Evolutionary conservation across 371 early-diverging fungal genomes (phyloP), one percentile per base, ranked within the genome.

Genomic region (Coemansia sp.): DNA sequence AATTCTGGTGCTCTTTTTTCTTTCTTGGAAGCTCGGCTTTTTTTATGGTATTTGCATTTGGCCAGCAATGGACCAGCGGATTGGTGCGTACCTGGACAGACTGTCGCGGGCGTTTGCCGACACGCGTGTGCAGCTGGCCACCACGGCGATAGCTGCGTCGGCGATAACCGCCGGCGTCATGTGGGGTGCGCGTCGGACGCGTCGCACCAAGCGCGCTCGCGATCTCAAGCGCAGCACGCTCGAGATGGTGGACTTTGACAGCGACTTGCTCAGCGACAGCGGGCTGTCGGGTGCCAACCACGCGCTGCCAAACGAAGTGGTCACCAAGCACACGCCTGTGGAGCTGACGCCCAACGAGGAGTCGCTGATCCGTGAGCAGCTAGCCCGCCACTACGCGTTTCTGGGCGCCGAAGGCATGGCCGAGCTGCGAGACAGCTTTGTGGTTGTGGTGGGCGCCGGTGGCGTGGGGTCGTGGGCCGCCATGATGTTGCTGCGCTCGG

Each of bases 381-480:
- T 97, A 45, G 77, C 92, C 1, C 82, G 91, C 34, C 93, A 92
- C 68, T 86, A 86, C 48, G 88, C 86, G 2, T 97, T 97, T 67
- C 78, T 98, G 62, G 96, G 96, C 1, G 85, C 89, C 59, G 87
- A 90, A 10, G 90, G 92, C 4, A 70, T 88, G 48, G 65, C 78
- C 1, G 80, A 82, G 56, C 67, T 93, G 20, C 84, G 87, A 16
- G 75, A 84, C 8, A 82, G 91, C 5, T 93, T 92, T 79, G 94
- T 98, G 0, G 79, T 98, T 52, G 90, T 98, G n/a, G 95, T 98
- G 5, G 98, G 98, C 26, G 87, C 90, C 9, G 98, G 98, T 16
- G 98, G 98, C 4, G 97, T 98, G 4, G 98, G 93, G 11, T 90
- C 91, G 2, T 91, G 92, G 87, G 88, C 93, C 32, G 94, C 96